A percentile compares a stretch with the other conserved stretches of the same genome.
Conservation (phyloP, 805 yeast genomes). For the Teunomyces pallodes region DNA sequence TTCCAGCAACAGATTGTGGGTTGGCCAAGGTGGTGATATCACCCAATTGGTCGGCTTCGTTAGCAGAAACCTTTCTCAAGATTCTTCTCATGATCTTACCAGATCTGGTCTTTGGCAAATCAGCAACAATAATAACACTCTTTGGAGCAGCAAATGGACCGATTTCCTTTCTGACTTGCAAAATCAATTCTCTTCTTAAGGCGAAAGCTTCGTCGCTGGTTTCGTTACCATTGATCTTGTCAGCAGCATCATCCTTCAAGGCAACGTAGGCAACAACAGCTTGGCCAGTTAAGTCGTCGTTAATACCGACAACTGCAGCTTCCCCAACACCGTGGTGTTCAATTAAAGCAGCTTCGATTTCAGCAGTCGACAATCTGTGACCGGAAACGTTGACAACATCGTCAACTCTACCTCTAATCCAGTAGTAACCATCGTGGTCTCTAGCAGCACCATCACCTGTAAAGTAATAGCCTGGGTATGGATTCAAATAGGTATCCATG, state of each 20-base stretch:
- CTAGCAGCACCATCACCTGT: conserved; percentile 91
- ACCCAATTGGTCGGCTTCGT: conserved; percentile 79
- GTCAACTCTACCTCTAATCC: conserved; percentile 86
- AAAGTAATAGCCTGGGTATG: conserved; percentile 79
- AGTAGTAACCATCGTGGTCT: conserved; percentile 78
- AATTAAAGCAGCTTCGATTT: conserved; percentile 78
- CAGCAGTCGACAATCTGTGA: conserved; percentile 85
- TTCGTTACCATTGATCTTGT: conserved; percentile 25
- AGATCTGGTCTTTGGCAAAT: conserved; percentile 82
- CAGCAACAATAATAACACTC: conserved; percentile 66
- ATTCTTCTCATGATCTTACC: conserved; percentile 89
- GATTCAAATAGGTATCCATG: conserved; percentile 78
- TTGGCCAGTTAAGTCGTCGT: conserved; percentile 82
- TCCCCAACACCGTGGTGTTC: conserved; percentile 72
- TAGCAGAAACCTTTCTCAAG: conserved; percentile 69
- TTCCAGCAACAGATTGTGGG: conserved; percentile 68
- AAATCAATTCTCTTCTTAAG: conserved; percentile 59
- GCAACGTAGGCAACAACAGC: conserved; percentile 83
- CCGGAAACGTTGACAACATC: conserved; percentile 88
- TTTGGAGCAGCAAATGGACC: conserved; percentile 89
- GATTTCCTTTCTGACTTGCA: conserved; percentile 74
- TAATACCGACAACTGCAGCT: conserved; percentile 80
- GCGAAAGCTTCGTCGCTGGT: conserved; percentile 47
- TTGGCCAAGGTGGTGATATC: conserved; percentile 76
- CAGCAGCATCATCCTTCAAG: conserved; percentile 50